Base-by-base conservation (phyloP, 768 basidiomycete species). In the Leccinum incarnatum region DNA sequence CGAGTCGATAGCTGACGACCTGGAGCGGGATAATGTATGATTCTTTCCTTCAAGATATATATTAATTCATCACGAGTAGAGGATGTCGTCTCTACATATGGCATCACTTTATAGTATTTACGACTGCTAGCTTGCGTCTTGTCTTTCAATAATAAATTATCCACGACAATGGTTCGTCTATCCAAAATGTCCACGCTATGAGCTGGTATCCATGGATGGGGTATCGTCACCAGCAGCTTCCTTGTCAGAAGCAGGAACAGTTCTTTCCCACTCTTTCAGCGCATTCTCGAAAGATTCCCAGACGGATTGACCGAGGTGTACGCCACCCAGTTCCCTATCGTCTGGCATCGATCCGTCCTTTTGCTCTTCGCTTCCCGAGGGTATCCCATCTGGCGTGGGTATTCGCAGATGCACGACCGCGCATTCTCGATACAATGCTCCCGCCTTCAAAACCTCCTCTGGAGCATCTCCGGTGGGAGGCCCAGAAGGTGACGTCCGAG, bases 261-360 rank as follows among this genome's bases (percentile, higher is more conserved):
- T 64, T 52, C 72, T 74, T 64, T 89, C 87, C 89, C 90, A 91
- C 37, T 72, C 72, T 71, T 85, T 89, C 66, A 92, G 69, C 32
- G 79, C 82, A 32, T 62, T 75, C 71, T 92, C 91, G 64, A 87
- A 88, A 50, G 79, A 79, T 74, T 92, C 91, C 91, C 91, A 93
- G 1, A 92, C 82, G 25, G 83, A 69, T 62, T 87, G 74, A 5
- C 89, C 91, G 45, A 83, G 77, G 19, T 78, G 69, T 69, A 90
- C 88, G 0, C 89, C 88, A 14, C 89, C 89, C 25, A 86, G 77
- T 61, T 92, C 89, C 5, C 81, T 82, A 64, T 90, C 89, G 58
- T 89, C 86, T 10, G 74, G 71, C 17, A 85, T 72, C 21, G 75
- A 66, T 54, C 54, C 64, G 27, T 80, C 75, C 7, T 63, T 65